Evolutionary conservation across 192 early-diverging fungal genomes (phyloP).

Genomic region (Gigaspora rosea): DNA sequence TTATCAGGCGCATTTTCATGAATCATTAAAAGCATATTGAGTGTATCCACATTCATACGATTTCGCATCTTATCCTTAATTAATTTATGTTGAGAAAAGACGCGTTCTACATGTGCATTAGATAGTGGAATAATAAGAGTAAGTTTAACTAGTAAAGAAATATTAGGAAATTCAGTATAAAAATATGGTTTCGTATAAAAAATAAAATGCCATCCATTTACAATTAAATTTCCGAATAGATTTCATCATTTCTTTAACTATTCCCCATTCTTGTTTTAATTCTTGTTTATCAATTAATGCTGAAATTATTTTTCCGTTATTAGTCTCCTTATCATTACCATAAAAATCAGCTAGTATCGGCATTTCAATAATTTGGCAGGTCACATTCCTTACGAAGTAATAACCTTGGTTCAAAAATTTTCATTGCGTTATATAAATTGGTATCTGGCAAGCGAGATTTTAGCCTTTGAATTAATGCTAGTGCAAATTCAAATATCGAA

Average conservation of each 20-base stretch:
- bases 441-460: not conserved
- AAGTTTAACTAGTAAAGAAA: no score
- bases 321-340: not conserved
- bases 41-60: not conserved
- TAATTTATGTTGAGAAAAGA: not conserved
- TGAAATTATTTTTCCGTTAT: not conserved
- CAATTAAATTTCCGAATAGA: no score
- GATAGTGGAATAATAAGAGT: not conserved
- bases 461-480: not conserved
- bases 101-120: not conserved
- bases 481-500: not conserved
- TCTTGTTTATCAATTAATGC: no score
- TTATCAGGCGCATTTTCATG: no score
- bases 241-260: no score
- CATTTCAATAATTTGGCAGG: not conserved
- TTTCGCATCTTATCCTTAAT: not conserved
- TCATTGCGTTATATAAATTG: not conserved
- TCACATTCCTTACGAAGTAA: not conserved
- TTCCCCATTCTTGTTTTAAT: no score
- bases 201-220: not conserved
- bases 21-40: no score
- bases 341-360: not conserved
- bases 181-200: not conserved
- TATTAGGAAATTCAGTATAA: not conserved
- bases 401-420: not conserved